A percentile compares a stretch with the other conserved stretches of the same genome.
These are phyloP conservation scores for Ilyonectria mors-panacis DNA, from an alignment of 2,329 filamentous ascomycete genomes.

Conservation along the genomic window DNA sequence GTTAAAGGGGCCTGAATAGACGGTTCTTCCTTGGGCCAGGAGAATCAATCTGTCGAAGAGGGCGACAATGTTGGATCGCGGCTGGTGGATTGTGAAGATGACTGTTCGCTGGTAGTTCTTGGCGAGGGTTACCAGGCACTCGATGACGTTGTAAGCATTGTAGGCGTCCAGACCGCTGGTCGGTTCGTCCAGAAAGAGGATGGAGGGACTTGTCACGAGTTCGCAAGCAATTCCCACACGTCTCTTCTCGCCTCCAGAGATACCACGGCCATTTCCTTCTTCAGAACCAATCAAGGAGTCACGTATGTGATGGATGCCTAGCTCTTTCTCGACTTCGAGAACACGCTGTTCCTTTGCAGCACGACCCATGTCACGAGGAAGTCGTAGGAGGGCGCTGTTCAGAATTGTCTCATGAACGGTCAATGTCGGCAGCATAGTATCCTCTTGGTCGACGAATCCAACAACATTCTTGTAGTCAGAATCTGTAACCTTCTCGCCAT, in stretches of 20 bases:
- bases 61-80: constrained; percentile 97
- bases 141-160: constrained; percentile 98
- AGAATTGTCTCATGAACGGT: constrained; percentile 98
- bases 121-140: constrained; percentile 93
- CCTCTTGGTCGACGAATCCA: constrained; percentile 98
- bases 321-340: constrained; percentile 93
- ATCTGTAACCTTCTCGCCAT: constrained; percentile 90
- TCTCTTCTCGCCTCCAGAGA: constrained; percentile 96
- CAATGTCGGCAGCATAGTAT: constrained; percentile 94
- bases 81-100: constrained; percentile 98
- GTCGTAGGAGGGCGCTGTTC: constrained; percentile 89
- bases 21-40: constrained; percentile 88
- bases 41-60: constrained; percentile 96
- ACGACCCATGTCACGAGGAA: constrained; percentile 93
- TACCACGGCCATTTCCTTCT: constrained; percentile 93
- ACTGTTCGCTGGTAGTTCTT: constrained; percentile 98
- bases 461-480: constrained; percentile 91
- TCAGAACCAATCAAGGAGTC: constrained; percentile 97
- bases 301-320: constrained; percentile 94
- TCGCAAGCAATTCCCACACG: constrained; percentile 98
- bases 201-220: constrained; percentile 95
- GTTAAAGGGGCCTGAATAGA: constrained; percentile 92
- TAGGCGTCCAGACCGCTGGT: constrained; percentile 96
- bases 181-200: constrained; percentile 96
- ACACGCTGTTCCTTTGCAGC: constrained; percentile 92